A percentile compares a stretch with the other conserved stretches of the same genome.
phyloP scores from a whole-genome alignment of 805 yeast genomes.

The Yarrowia hollandica region DNA sequence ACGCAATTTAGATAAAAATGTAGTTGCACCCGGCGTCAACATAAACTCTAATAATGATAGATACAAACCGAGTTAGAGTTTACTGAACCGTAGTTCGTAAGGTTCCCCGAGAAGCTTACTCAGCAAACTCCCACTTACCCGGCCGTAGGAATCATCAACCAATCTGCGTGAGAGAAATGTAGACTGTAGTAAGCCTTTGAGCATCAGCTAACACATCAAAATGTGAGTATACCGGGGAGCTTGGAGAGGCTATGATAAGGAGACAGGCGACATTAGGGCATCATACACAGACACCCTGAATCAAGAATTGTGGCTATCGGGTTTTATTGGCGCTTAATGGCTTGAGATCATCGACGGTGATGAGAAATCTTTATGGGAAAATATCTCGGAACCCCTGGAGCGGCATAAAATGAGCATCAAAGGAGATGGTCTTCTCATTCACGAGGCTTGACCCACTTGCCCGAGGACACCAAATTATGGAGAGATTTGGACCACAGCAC shows the following conservation, averaged over 20 bases:
- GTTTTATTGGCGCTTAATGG: neutral
- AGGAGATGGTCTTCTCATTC: too few relatives aligned
- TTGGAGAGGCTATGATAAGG: neutral
- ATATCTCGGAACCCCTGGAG: neutral
- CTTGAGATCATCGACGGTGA: neutral
- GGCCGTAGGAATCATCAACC: conserved; percentile 13
- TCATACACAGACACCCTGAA: too few relatives aligned
- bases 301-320: too few relatives aligned
- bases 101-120: too few relatives aligned
- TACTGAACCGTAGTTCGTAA: too few relatives aligned
- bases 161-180: conserved; percentile 28
- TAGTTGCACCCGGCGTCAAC: conserved; percentile 15
- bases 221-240: conserved; percentile 13
- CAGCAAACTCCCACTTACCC: conserved; percentile 18
- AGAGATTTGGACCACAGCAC: too few relatives aligned
- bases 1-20: conserved; percentile 13
- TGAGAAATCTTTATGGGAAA: neutral
- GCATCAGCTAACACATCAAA: conserved; percentile 28
- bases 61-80: too few relatives aligned
- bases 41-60: neutral
- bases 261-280: neutral
- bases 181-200: conserved; percentile 27
- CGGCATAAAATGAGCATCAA: neutral
- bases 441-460: too few relatives aligned
- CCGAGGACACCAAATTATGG: too few relatives aligned